These are phyloP conservation scores for Neonectria punicea DNA, from an alignment of 2,329 filamentous ascomycete genomes.

Conservation along the genomic window DNA sequence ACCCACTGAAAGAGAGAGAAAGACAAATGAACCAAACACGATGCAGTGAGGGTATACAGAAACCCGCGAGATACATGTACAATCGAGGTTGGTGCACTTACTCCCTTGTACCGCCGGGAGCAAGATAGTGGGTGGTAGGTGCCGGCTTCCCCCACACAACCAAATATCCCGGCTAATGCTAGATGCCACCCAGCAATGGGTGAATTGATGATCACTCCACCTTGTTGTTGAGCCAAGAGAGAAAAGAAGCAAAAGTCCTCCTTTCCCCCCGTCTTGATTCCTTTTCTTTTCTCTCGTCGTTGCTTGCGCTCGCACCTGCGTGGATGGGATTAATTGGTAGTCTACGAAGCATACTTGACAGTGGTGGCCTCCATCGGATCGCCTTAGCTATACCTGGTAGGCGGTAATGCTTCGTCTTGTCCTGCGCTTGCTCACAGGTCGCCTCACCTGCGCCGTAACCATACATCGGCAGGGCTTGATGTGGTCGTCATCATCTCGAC, in stretches of 20 bases:
- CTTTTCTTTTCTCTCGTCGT: background rate
- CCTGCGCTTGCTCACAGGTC: slow-evolving; percentile 2
- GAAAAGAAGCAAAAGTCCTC: slow-evolving; percentile 11
- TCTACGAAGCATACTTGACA: no score
- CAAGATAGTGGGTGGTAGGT: background rate
- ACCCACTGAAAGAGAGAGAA: background rate
- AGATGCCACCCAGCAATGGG: background rate
- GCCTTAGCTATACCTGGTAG: background rate
- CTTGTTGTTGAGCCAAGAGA: background rate
- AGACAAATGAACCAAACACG: background rate
- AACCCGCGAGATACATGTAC: slow-evolving; percentile 1
- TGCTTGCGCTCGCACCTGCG: background rate
- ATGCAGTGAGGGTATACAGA: background rate
- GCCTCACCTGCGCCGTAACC: slow-evolving; percentile 8
- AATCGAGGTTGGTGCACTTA: background rate
- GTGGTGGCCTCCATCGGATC: background rate
- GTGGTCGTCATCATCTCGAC: slow-evolving; percentile 21
- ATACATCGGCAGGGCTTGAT: slow-evolving; percentile 13
- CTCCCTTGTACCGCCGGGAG: background rate
- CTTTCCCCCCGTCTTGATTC: background rate
- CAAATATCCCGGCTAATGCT: background rate
- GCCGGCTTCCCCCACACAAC: slow-evolving; percentile 4
- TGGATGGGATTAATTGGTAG: background rate
- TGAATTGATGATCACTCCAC: slow-evolving; percentile 21
- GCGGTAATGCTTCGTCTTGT: background rate